These are phyloP conservation scores for Phytophthora chlamydospora DNA, from an alignment of 352 stramenopile genomes.

Conservation along the genomic window DNA sequence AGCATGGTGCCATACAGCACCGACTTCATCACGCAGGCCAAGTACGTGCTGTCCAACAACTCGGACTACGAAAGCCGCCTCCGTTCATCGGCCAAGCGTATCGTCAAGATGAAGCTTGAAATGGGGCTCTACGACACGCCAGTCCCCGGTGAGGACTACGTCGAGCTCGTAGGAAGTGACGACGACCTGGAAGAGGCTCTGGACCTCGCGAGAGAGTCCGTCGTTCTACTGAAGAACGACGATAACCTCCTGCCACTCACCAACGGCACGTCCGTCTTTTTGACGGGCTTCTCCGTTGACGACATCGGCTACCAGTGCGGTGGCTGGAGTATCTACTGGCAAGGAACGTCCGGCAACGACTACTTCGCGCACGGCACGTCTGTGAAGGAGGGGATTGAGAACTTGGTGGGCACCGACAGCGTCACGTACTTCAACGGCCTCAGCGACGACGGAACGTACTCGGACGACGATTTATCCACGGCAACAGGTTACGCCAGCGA, in stretches of 20 bases:
- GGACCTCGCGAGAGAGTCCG: constrained; percentile 66
- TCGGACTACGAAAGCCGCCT: constrained; percentile 43
- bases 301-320: constrained; percentile 68
- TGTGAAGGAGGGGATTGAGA: constrained; percentile 37
- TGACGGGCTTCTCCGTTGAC: constrained; percentile 62
- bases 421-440: constrained; percentile 49
- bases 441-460: constrained; percentile 29
- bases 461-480: constrained; percentile 30
- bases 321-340: constrained; percentile 85
- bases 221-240: constrained; percentile 83
- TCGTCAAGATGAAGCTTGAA: constrained; percentile 72
- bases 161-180: constrained; percentile 43
- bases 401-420: constrained; percentile 18
- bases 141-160: constrained; percentile 48
- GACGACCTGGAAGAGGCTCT: constrained; percentile 55
- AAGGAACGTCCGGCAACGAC: constrained; percentile 74
- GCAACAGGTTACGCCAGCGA: constrained; percentile 25
- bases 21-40: constrained; percentile 51
- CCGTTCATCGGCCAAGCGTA: constrained; percentile 49
- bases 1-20: constrained; percentile 69
- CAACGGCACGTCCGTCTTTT: constrained; percentile 43
- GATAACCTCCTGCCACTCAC: constrained; percentile 49
- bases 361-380: constrained; percentile 46
- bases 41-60: constrained; percentile 40
- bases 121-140: constrained; percentile 66